A percentile compares a stretch with the other conserved stretches of the same genome.
These are phyloP conservation scores for Barnettozyma pratensis DNA, from an alignment of 805 yeast species.

Conservation along the genomic window DNA sequence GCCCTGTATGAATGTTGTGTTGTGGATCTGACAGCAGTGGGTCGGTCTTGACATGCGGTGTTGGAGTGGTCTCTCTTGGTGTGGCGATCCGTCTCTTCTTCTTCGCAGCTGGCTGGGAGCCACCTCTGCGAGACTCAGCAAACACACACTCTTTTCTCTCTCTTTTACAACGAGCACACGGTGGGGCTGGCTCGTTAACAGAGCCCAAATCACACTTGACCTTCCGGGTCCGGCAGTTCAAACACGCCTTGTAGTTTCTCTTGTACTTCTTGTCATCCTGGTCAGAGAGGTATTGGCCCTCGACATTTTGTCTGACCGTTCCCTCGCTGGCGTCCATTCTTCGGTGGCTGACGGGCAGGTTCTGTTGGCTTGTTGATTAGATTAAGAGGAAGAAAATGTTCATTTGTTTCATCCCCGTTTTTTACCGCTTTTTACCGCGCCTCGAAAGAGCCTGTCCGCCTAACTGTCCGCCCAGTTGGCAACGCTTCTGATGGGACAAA, in stretches of 20 bases:
- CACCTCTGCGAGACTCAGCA: slow-evolving; percentile 53
- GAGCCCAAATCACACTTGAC: slow-evolving; percentile 84
- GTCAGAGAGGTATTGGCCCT: background rate
- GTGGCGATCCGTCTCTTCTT: slow-evolving; percentile 22
- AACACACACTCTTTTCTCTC: slow-evolving; percentile 80
- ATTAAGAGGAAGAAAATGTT: background rate
- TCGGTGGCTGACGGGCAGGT: background rate
- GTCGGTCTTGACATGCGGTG: too few species aligned
- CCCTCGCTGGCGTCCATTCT: background rate
- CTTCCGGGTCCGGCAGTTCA: slow-evolving; percentile 79
- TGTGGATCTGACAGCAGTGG: too few species aligned
- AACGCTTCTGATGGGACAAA: background rate
- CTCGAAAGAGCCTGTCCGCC: background rate
- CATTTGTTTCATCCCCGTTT: background rate
- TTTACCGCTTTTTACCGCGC: slow-evolving; percentile 8
- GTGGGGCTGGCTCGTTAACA: slow-evolving; percentile 70
- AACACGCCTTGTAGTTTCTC: slow-evolving; percentile 77
- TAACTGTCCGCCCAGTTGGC: background rate
- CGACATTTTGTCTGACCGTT: background rate
- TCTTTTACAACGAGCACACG: slow-evolving; percentile 79
- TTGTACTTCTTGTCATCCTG: slow-evolving; percentile 34
- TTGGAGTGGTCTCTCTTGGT: background rate
- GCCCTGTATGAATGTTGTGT: too few species aligned
- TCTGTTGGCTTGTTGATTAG: background rate
- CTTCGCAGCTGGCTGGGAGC: slow-evolving; percentile 20